Conservation (phyloP, 176 grass and related monocot genomes). For the Chrysopogon serrulatus region DNA sequence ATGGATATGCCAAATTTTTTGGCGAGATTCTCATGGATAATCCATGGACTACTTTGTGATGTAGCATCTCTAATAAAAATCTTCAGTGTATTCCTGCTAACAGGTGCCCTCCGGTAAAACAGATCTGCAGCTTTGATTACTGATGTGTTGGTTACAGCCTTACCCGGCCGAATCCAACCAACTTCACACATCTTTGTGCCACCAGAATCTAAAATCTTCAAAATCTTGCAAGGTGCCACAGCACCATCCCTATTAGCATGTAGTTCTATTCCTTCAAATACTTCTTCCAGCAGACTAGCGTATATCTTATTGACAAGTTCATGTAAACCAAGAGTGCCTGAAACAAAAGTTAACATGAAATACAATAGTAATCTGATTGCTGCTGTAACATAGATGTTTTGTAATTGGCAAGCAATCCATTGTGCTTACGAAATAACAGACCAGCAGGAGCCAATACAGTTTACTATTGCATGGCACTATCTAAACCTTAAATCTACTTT, state of each 20-base stretch:
- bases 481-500: neutral
- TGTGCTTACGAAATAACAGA: neutral
- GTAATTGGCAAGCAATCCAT: neutral
- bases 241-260: constrained; percentile 60
- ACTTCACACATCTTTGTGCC: constrained; percentile 52
- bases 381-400: neutral
- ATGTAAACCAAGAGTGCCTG: constrained; percentile 61
- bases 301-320: constrained; percentile 73
- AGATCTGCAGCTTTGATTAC: constrained; percentile 65
- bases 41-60: constrained; percentile 59
- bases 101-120: constrained; percentile 49
- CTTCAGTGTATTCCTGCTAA: constrained; percentile 58
- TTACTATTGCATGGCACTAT: neutral
- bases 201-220: constrained; percentile 61
- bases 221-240: constrained; percentile 55
- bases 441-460: neutral
- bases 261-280: constrained; percentile 77
- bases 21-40: constrained; percentile 72
- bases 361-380: neutral
- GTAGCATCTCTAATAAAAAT: constrained; percentile 73
- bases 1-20: constrained; percentile 60
- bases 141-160: constrained; percentile 47
- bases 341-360: constrained; percentile 23
- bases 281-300: constrained; percentile 46
- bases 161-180: constrained; percentile 57